Percentiles rank a stretch among this genome's conserved stretches.
Conservation (phyloP, 2,329 filamentous ascomycete species). For the Claviceps fusiformis region DNA sequence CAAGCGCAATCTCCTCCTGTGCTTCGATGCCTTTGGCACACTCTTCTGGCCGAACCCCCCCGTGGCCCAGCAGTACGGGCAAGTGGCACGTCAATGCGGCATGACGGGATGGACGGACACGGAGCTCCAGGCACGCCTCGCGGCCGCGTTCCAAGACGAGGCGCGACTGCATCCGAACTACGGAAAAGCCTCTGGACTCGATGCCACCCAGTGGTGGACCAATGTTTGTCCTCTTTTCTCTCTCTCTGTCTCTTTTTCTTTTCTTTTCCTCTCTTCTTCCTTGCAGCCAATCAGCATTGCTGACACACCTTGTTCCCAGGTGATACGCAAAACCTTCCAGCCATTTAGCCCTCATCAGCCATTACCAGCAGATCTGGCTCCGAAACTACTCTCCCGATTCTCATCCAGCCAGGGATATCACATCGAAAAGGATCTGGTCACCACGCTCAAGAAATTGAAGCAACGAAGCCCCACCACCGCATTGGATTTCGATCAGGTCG, state of each 20-base stretch:
- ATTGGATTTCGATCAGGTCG: constrained; percentile 26
- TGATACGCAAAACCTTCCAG: constrained; percentile 40
- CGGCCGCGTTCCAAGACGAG: constrained; percentile 32
- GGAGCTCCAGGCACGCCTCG: constrained; percentile 22
- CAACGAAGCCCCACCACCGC: constrained; percentile 4
- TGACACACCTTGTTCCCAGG: constrained; percentile 19
- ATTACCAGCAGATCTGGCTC: constrained; percentile 31
- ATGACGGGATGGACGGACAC: constrained; percentile 27
- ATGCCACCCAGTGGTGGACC: constrained; percentile 44
- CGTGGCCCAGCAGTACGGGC: constrained; percentile 39
- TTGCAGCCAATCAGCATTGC: not conserved
- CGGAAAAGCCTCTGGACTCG: constrained; percentile 37
- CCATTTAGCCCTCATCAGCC: constrained; percentile 22
- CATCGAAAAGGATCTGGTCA: constrained; percentile 30
- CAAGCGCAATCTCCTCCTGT: constrained; percentile 36
- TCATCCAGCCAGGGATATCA: constrained; percentile 38
- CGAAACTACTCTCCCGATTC: constrained; percentile 37
- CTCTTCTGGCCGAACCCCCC: constrained; percentile 39
- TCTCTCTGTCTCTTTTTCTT: not conserved
- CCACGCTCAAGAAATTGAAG: constrained; percentile 29
- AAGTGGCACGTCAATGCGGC: constrained; percentile 36
- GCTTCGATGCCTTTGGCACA: constrained; percentile 54
- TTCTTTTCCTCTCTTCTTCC: not conserved
- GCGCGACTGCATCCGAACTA: constrained; percentile 41
- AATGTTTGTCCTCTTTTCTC: constrained; percentile 29